A percentile compares a stretch with the other conserved stretches of the same genome.
Conservation (phyloP, 1,284 basidiomycete species). For the Ganoderma sinense region DNA sequence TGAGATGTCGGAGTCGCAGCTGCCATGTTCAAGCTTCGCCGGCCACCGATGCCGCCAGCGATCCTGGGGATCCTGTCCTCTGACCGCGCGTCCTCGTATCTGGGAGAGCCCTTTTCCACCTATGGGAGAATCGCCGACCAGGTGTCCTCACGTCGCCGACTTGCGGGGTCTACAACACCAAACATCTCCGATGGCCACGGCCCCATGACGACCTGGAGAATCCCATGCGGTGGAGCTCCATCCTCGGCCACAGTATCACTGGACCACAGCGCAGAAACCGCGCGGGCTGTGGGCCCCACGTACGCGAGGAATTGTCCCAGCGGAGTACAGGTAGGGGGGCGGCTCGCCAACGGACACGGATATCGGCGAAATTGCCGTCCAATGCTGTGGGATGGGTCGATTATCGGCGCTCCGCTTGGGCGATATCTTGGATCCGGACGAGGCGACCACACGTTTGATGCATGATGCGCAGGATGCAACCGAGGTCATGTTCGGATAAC, state of each 20-base stretch:
- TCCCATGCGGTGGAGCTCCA: conserved; percentile 14
- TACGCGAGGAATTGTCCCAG: neutral
- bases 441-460: neutral
- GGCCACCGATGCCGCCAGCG: neutral
- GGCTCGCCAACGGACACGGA: conserved; percentile 11
- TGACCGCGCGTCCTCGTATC: conserved; percentile 18
- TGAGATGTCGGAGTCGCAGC: conserved; percentile 2
- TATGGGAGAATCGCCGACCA: neutral
- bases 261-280: conserved; percentile 12
- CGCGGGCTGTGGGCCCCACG: conserved; percentile 1
- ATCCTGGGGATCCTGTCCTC: neutral
- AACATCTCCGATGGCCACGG: conserved; percentile 4
- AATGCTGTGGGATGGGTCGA: conserved; percentile 1
- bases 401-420: conserved; percentile 15
- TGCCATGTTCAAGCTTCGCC: neutral
- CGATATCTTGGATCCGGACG: conserved; percentile 2
- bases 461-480: conserved; percentile 3
- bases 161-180: neutral
- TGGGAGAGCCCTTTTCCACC: conserved; percentile 10
- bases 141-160: neutral
- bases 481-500: conserved; percentile 16
- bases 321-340: neutral
- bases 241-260: conserved; percentile 15
- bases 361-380: conserved; percentile 6
- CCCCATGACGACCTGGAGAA: conserved; percentile 16